Evolutionary conservation across 129 eudicot genomes (phyloP).

Genomic region (Logfia minima): DNA sequence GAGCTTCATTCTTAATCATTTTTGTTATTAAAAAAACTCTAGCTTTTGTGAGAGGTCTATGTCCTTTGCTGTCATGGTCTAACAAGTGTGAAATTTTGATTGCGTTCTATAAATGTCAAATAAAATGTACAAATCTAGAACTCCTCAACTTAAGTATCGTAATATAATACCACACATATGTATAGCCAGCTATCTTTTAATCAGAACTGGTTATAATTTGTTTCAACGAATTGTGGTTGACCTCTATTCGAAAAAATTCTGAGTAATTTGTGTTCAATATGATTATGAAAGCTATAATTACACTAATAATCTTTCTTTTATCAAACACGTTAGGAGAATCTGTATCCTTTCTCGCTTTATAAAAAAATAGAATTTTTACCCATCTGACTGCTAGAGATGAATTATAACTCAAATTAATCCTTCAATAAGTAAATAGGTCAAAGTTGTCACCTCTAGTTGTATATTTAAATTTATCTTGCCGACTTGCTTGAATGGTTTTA

Average conservation of each 20-base stretch:
- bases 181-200: background rate
- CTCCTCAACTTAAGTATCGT: background rate
- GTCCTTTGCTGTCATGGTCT: background rate
- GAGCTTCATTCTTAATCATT: slow-evolving; percentile 2
- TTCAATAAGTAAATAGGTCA: background rate
- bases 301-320: too few relatives aligned
- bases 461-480: background rate
- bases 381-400: slow-evolving; percentile 1
- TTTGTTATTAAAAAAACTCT: background rate
- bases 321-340: background rate
- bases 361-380: background rate
- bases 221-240: background rate
- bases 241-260: background rate
- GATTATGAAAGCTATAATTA: too few relatives aligned
- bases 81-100: background rate
- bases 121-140: background rate
- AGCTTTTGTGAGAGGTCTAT: background rate
- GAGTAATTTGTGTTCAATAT: background rate
- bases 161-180: background rate
- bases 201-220: background rate
- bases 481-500: background rate
- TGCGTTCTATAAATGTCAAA: background rate
- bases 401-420: background rate
- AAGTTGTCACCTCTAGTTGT: background rate
- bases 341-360: background rate